phyloP scores from a whole-genome alignment of 2,329 filamentous ascomycete genomes.

The Fusarium hainanense region DNA sequence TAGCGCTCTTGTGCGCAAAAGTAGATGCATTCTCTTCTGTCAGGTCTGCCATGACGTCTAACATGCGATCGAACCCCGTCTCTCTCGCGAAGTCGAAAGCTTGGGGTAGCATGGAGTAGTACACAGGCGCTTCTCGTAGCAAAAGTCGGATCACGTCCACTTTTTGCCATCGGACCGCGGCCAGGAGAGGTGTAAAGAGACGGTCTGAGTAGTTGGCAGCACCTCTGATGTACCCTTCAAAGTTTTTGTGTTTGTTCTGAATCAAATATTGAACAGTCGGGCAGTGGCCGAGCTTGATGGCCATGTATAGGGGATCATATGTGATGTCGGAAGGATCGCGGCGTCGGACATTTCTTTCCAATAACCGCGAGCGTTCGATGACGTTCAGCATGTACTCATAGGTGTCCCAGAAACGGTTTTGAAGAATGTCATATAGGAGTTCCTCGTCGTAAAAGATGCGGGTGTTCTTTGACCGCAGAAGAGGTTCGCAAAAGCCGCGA shows the following conservation, averaged over 20 bases:
- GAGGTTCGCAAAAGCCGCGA: slow-evolving; percentile 45
- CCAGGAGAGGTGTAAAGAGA: slow-evolving; percentile 46
- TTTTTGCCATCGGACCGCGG: slow-evolving; percentile 46
- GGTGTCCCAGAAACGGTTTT: slow-evolving; percentile 39
- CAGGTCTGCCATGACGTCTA: slow-evolving; percentile 30
- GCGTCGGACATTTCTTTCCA: slow-evolving; percentile 8
- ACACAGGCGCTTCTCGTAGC: slow-evolving; percentile 32
- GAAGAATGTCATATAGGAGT: slow-evolving; percentile 44
- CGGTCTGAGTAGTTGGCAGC: slow-evolving; percentile 6
- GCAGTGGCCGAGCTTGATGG: slow-evolving; percentile 45
- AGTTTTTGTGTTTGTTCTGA: slow-evolving; percentile 25
- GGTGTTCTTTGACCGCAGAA: slow-evolving; percentile 44
- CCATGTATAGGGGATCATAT: slow-evolving; percentile 45
- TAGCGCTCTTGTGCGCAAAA: slow-evolving; percentile 15
- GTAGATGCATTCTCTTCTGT: background rate
- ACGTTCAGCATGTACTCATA: slow-evolving; percentile 47
- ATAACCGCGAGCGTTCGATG: slow-evolving; percentile 40
- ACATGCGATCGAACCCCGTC: slow-evolving; percentile 26
- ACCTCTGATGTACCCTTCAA: slow-evolving; percentile 41
- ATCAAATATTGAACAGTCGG: slow-evolving; percentile 31
- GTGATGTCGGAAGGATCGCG: slow-evolving; percentile 43
- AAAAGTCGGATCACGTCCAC: slow-evolving; percentile 40
- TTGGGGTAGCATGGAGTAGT: slow-evolving; percentile 33
- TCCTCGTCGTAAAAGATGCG: slow-evolving; percentile 38
- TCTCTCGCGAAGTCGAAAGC: slow-evolving; percentile 40